A percentile compares a stretch with the other conserved stretches of the same genome.
These are phyloP conservation scores for Dimocarpus longan DNA, from an alignment of 345 rosid species.

Conservation along the genomic window DNA sequence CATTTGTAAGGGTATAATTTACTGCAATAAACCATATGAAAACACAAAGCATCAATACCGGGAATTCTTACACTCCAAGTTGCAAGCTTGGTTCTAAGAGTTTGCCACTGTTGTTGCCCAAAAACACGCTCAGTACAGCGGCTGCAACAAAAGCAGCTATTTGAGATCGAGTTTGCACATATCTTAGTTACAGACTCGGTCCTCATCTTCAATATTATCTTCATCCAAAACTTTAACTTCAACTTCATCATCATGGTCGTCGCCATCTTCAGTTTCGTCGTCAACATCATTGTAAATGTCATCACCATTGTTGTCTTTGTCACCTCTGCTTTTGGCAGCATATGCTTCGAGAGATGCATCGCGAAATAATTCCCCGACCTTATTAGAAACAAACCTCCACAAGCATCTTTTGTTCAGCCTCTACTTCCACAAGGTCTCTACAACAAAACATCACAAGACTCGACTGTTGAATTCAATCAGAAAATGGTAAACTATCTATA, in stretches of 20 bases:
- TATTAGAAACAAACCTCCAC: conserved; percentile 67
- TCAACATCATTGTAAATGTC: conserved; percentile 7
- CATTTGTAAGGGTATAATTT: neutral
- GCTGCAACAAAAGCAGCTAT: conserved; percentile 39
- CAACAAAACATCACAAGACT: neutral
- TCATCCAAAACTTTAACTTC: conserved; percentile 28
- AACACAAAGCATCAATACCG: neutral
- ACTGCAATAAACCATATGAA: neutral
- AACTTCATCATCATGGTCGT: conserved; percentile 20
- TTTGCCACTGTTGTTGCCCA: conserved; percentile 72
- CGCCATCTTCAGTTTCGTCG: conserved; percentile 24
- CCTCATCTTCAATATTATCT: conserved; percentile 31
- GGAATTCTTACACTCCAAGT: conserved; percentile 67
- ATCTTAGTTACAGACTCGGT: neutral
- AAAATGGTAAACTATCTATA: neutral
- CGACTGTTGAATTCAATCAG: neutral
- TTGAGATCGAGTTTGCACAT: neutral
- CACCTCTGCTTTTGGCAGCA: conserved; percentile 41
- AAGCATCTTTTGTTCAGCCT: conserved; percentile 81
- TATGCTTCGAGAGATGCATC: conserved; percentile 71
- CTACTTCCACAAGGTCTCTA: conserved; percentile 74
- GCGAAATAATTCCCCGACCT: conserved; percentile 81
- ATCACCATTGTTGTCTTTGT: neutral
- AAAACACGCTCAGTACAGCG: conserved; percentile 73
- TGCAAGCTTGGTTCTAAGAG: conserved; percentile 65